Percentiles rank a stretch among this genome's conserved stretches.
phyloP scores from a whole-genome alignment of 2,329 filamentous ascomycete species.

The Kalaharituber pfeilii region DNA sequence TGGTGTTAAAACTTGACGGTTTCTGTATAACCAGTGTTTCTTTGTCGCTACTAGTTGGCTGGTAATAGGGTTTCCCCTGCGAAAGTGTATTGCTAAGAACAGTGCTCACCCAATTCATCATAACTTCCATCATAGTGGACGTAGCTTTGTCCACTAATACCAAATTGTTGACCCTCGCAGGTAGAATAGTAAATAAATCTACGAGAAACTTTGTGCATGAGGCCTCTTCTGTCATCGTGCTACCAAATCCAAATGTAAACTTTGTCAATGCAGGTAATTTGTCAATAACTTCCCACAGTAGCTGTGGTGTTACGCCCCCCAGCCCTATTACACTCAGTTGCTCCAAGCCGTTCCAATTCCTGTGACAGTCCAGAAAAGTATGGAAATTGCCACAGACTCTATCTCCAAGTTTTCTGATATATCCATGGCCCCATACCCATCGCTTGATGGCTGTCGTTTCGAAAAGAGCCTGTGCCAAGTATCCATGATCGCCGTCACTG shows the following conservation, averaged over 20 bases:
- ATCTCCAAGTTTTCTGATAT: conserved; percentile 10
- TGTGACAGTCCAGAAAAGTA: conserved; percentile 11
- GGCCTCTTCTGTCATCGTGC: background rate
- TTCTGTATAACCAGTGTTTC: background rate
- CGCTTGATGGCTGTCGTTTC: conserved; percentile 12
- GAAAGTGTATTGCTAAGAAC: background rate
- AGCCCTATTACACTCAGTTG: conserved; percentile 14
- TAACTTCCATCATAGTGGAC: background rate
- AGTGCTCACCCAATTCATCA: background rate
- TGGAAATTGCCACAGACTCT: conserved; percentile 10
- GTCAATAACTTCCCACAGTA: conserved; percentile 7
- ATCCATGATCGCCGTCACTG: conserved; percentile 7
- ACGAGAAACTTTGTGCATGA: background rate
- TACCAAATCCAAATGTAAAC: background rate
- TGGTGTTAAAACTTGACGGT: no score
- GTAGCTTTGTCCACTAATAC: conserved; percentile 9
- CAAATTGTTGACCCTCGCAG: conserved; percentile 9
- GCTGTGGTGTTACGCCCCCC: conserved; percentile 8
- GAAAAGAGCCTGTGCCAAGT: conserved; percentile 13
- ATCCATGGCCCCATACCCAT: conserved; percentile 13
- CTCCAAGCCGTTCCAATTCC: conserved; percentile 13
- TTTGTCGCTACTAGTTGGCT: background rate
- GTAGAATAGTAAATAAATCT: background rate
- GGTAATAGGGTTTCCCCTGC: background rate
- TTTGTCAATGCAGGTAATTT: conserved; percentile 1